A percentile compares a stretch with the other conserved stretches of the same genome.
Conservation (phyloP, 805 yeast species). For the Spathaspora boniae region DNA sequence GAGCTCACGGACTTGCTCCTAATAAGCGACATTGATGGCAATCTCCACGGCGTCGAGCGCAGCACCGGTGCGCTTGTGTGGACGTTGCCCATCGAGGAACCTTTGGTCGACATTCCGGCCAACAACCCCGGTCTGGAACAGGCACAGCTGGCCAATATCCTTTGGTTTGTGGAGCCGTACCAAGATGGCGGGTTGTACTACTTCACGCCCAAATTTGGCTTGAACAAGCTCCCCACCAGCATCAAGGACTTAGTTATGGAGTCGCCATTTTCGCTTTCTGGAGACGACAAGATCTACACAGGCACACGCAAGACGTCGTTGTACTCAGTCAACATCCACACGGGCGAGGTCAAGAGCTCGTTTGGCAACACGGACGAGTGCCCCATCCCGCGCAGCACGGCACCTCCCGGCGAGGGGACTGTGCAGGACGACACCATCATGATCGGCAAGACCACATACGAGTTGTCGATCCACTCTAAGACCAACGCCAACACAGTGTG, state of each 20-base stretch:
- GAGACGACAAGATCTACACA: conserved; percentile 82
- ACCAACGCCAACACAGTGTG: conserved; percentile 57
- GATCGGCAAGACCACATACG: conserved; percentile 71
- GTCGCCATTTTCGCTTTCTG: conserved; percentile 77
- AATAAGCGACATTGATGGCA: conserved; percentile 83
- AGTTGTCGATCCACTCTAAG: conserved; percentile 71
- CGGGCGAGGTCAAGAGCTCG: conserved; percentile 69
- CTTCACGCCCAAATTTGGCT: conserved; percentile 70
- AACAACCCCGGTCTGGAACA: conserved; percentile 13
- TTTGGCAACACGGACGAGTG: conserved; percentile 49
- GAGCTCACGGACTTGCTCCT: conserved; percentile 55
- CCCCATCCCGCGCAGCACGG: conserved; percentile 31
- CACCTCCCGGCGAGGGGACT: conserved; percentile 9
- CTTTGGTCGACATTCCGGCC: conserved; percentile 50
- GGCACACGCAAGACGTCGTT: conserved; percentile 78
- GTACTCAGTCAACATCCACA: conserved; percentile 65
- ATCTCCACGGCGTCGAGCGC: conserved; percentile 75
- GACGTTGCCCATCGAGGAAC: conserved; percentile 65
- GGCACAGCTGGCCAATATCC: conserved; percentile 25
- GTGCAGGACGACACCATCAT: conserved; percentile 39
- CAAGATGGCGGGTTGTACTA: conserved; percentile 81
- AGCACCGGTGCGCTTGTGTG: conserved; percentile 72
- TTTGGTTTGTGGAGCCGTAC: conserved; percentile 90
- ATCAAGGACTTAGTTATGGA: conserved; percentile 73
- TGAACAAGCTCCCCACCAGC: conserved; percentile 77